phyloP scores from a whole-genome alignment of 225 moss, liverwort and hornwort genomes.

The Thuidium tamariscinum region DNA sequence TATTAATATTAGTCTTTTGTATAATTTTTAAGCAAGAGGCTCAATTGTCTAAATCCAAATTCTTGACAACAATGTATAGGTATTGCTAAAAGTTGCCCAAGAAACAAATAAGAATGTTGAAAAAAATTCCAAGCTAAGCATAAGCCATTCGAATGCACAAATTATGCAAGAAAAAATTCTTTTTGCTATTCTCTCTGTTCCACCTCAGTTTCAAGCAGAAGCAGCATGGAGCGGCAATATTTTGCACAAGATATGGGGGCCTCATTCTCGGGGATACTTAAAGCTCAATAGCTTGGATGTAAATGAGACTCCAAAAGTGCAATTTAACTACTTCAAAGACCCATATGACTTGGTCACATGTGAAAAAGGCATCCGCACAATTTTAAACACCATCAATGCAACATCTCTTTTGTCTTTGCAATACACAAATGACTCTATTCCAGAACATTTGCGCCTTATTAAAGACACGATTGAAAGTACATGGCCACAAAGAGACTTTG shows the following conservation, averaged over 20 bases:
- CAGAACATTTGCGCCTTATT: not conserved
- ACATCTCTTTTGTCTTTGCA: slow-evolving; percentile 11
- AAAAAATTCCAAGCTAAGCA: not conserved
- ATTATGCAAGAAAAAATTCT: not conserved
- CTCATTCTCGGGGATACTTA: slow-evolving; percentile 21
- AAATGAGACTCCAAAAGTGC: slow-evolving; percentile 23
- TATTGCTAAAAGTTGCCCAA: not conserved
- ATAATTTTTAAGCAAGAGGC: not conserved
- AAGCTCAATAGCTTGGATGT: slow-evolving; percentile 18
- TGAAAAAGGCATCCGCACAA: slow-evolving; percentile 18
- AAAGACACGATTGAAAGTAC: slow-evolving; percentile 3
- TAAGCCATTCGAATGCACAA: slow-evolving; percentile 2
- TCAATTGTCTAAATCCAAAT: no score
- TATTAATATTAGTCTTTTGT: not conserved
- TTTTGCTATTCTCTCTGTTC: not conserved
- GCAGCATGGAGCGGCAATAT: slow-evolving; percentile 38
- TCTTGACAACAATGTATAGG: not conserved
- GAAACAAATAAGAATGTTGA: not conserved
- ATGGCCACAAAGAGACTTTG: not conserved
- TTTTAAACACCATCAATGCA: slow-evolving; percentile 12
- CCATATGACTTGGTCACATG: slow-evolving; percentile 24
- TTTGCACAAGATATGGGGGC: slow-evolving; percentile 50
- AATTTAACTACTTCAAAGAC: slow-evolving; percentile 45
- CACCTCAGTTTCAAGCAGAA: not conserved
- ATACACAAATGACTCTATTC: slow-evolving; percentile 28